Conservation (phyloP, 768 basidiomycete genomes). For the Hirschioporus abietinus region DNA sequence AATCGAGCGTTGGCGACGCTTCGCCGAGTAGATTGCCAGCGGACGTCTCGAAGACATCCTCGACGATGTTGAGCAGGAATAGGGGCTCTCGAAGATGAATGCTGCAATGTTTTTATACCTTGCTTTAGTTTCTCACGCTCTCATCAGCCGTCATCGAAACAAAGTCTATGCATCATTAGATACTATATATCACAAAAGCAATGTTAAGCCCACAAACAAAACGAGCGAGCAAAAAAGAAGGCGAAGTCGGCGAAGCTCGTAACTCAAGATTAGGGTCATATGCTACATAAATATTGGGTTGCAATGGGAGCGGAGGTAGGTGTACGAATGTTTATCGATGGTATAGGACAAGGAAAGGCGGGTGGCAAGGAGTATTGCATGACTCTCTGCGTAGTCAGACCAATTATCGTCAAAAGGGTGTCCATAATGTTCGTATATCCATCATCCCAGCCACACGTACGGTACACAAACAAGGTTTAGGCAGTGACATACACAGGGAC, state of each 20-base stretch:
- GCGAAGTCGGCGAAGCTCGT: background rate
- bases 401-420: background rate
- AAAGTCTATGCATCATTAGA: constrained; percentile 1
- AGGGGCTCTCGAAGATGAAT: background rate
- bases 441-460: background rate
- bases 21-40: background rate
- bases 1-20: background rate
- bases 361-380: too few relatives aligned
- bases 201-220: background rate
- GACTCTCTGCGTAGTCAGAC: background rate
- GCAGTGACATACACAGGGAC: background rate
- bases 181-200: background rate
- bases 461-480: background rate
- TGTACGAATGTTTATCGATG: background rate
- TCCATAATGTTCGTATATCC: background rate
- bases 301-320: background rate
- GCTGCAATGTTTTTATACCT: background rate
- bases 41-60: background rate
- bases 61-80: background rate
- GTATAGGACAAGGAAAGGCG: background rate
- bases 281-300: background rate
- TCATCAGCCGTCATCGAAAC: background rate
- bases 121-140: background rate
- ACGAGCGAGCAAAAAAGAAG: background rate
- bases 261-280: background rate